These are phyloP conservation scores for Termitomyces heimii DNA, from an alignment of 768 basidiomycete species.

Conservation along the genomic window DNA sequence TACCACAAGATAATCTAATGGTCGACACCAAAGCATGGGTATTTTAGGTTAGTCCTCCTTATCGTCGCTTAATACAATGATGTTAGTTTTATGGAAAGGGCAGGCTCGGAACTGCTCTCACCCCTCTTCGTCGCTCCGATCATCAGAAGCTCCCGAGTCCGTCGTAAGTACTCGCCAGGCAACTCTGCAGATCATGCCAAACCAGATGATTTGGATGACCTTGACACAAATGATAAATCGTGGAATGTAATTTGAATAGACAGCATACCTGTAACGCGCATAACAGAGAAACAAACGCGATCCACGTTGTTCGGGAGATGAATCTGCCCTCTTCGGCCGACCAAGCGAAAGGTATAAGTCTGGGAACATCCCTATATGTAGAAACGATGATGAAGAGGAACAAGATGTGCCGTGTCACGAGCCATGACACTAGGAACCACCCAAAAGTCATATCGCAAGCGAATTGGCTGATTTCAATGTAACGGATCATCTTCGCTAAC, in stretches of 20 bases:
- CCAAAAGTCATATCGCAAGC: conserved; percentile 74
- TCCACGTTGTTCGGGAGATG: conserved; percentile 38
- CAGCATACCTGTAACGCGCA: conserved; percentile 51
- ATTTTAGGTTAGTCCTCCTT: conserved; percentile 24
- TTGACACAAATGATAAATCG: conserved; percentile 22
- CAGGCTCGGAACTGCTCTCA: conserved; percentile 18
- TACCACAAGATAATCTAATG: neutral
- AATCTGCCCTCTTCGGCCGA: conserved; percentile 51
- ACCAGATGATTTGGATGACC: conserved; percentile 82
- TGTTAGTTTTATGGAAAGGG: conserved; percentile 9
- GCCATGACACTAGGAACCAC: conserved; percentile 84
- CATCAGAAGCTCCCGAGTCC: conserved; percentile 75
- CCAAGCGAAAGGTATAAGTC: conserved; percentile 51
- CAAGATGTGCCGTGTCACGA: conserved; percentile 82
- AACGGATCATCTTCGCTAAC: conserved; percentile 93
- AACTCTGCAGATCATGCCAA: conserved; percentile 76
- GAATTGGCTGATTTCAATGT: conserved; percentile 57
- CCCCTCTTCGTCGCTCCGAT: conserved; percentile 81
- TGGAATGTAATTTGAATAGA: neutral
- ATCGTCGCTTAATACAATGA: conserved; percentile 18
- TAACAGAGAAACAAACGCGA: conserved; percentile 50
- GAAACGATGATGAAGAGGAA: conserved; percentile 71
- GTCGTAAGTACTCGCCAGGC: conserved; percentile 73
- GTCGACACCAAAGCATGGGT: neutral
- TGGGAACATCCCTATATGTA: conserved; percentile 43